Evolutionary conservation across 2,329 filamentous ascomycete species (phyloP), one percentile per base, ranked within the genome.

Genomic region (Colletotrichum sp.): DNA sequence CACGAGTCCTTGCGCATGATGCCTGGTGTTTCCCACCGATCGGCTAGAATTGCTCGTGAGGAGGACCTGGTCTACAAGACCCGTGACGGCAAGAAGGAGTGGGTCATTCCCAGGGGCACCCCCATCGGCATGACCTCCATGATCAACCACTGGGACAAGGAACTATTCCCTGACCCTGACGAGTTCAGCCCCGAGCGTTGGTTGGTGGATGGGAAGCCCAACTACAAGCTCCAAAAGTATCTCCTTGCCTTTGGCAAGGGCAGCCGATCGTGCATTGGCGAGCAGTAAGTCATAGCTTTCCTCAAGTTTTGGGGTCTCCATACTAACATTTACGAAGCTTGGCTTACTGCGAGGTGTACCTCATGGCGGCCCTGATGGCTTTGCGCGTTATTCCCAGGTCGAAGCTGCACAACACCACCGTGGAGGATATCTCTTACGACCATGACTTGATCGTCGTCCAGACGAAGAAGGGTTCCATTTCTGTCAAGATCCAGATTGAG

Each of bases 291-390:
- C 8, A 15, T 30, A n/a, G 13, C 9, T 55, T 16, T 16, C 24
- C 57, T 62, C 34, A 13, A 15, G 55, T 18, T 39, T n/a, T 7
- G 21, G 63, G 18, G 52, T 21, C 34, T n/a, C 60, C 12, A 18
- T 66, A 75, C 52, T 71, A 26, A 77, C 26, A 24, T 10, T 12
- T 12, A 28, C 80, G 81, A 30, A 80, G 69, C 44, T 73, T 84
- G 52, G 82, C 80, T 5, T 72, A 79, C 18, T 83, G 82, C 69
- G 82, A 84, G 71, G 72, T 84, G 16, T 78, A 84, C 39, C 72
- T 82, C 9, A 66, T 76, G 6, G 52, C 80, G 4, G 77, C 81
- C 5, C 78, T 80, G 10, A 70, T 84, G 60, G 78, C 79, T 8
- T 68, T 84, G 60, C 80, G 81, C 3, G 81, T 83, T 5, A 67